Evolutionary conservation across 2,329 filamentous ascomycete genomes (phyloP).

Genomic region (Domatiomyces globalis): DNA sequence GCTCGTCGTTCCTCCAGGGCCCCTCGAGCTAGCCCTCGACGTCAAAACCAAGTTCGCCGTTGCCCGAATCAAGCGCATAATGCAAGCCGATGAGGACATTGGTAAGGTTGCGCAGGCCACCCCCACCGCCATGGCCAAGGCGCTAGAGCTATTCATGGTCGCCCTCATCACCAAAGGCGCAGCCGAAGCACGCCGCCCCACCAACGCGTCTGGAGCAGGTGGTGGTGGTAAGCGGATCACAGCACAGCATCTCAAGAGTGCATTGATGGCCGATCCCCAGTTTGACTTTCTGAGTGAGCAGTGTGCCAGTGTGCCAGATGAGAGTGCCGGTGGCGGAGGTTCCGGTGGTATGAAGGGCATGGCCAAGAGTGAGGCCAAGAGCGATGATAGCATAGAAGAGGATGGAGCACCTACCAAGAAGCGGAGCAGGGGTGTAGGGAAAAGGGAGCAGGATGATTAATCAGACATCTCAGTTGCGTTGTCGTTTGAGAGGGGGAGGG

Average conservation of each 20-base stretch:
- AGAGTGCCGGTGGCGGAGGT: slow-evolving; percentile 24
- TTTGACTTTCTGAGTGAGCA: slow-evolving; percentile 92
- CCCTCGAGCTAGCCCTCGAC: slow-evolving; percentile 41
- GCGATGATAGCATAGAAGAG: slow-evolving; percentile 15
- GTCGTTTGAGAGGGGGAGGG: not conserved
- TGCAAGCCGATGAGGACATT: slow-evolving; percentile 98
- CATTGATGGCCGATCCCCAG: slow-evolving; percentile 74
- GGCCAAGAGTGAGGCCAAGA: slow-evolving; percentile 15
- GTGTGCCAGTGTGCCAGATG: slow-evolving; percentile 65
- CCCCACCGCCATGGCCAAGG: slow-evolving; percentile 88
- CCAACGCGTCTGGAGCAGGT: slow-evolving; percentile 33
- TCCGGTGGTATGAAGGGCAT: slow-evolving; percentile 10
- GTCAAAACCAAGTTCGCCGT: slow-evolving; percentile 95
- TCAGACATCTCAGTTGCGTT: not conserved
- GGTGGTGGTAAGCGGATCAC: slow-evolving; percentile 57
- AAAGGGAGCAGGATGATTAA: slow-evolving; percentile 4
- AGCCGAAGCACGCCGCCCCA: slow-evolving; percentile 64
- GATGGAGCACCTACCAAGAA: slow-evolving; percentile 13
- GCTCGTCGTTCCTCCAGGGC: not conserved
- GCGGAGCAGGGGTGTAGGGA: slow-evolving; percentile 9
- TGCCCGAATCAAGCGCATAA: slow-evolving; percentile 94
- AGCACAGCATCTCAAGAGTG: slow-evolving; percentile 79
- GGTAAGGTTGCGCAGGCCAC: slow-evolving; percentile 97
- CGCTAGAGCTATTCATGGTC: slow-evolving; percentile 95
- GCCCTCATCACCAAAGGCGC: slow-evolving; percentile 80